phyloP scores from a whole-genome alignment of 2,329 filamentous ascomycete genomes.

The Pseudogymnoascus sp. region DNA sequence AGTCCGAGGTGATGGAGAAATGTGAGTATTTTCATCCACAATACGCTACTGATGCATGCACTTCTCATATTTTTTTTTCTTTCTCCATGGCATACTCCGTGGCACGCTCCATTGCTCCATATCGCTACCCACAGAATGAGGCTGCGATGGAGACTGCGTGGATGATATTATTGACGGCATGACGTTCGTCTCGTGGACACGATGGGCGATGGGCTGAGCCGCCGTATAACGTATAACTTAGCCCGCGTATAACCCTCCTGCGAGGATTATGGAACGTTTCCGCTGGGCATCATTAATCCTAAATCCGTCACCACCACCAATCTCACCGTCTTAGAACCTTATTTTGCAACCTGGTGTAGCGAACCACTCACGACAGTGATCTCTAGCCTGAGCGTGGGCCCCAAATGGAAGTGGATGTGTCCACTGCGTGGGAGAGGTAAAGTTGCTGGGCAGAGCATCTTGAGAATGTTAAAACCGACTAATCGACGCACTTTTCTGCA shows the following conservation, averaged over 20 bases:
- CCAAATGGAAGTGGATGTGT: not conserved
- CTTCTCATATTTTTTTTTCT: not conserved
- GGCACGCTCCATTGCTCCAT: not conserved
- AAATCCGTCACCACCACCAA: not conserved
- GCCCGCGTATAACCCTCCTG: not conserved
- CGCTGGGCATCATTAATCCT: conserved; percentile 1
- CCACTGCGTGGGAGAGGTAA: not conserved
- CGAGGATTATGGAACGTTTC: not conserved
- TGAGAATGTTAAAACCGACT: not conserved
- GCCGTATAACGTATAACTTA: not conserved
- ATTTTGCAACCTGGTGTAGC: not conserved
- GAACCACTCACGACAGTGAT: not conserved
- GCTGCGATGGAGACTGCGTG: not conserved
- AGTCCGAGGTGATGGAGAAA: not conserved
- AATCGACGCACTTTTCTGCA: not conserved
- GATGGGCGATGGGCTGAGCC: not conserved
- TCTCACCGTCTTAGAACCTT: not conserved
- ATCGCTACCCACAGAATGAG: conserved; percentile 1
- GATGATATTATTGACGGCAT: not conserved
- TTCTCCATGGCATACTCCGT: not conserved
- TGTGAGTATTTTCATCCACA: not conserved
- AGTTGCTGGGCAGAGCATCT: not conserved
- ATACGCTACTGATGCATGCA: not conserved
- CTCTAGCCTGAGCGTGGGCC: not conserved
- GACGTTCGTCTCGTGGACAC: not conserved